phyloP scores from a whole-genome alignment of 805 yeast species.

The Nakazawaea molendinolei region DNA sequence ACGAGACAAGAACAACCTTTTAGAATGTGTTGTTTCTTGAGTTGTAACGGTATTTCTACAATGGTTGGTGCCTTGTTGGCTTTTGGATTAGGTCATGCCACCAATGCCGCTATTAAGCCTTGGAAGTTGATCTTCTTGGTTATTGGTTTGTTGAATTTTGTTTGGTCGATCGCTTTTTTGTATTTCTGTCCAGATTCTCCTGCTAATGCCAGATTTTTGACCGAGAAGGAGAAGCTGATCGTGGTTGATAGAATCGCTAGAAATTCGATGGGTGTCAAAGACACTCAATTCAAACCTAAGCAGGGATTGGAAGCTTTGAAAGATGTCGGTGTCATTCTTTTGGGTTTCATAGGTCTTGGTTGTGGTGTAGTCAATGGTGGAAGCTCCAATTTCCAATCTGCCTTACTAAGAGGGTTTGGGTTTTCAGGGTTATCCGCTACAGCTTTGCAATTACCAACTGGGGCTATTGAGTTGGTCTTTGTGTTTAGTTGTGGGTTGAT shows the following conservation, averaged over 20 bases:
- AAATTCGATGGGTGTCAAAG: constrained; percentile 24
- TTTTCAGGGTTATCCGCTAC: constrained; percentile 35
- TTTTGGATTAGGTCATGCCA: constrained; percentile 28
- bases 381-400: constrained; percentile 15
- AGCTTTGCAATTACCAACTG: constrained; percentile 40
- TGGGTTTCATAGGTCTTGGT: constrained; percentile 20
- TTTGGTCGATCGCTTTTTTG: constrained; percentile 39
- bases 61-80: constrained; percentile 22
- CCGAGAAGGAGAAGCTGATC: constrained; percentile 33
- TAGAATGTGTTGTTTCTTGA: constrained; percentile 20
- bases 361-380: constrained; percentile 24
- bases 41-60: constrained; percentile 23
- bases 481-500: constrained; percentile 17
- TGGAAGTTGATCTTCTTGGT: constrained; percentile 58
- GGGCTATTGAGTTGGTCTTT: constrained; percentile 24
- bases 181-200: constrained; percentile 47
- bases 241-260: constrained; percentile 39
- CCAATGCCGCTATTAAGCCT: constrained; percentile 24
- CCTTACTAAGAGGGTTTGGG: constrained; percentile 11
- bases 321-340: constrained; percentile 20
- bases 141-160: constrained; percentile 46
- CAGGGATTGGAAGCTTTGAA: constrained; percentile 20
- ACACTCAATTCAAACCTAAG: constrained; percentile 17
- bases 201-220: constrained; percentile 27
- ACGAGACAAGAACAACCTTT: constrained; percentile 28